Evolutionary conservation across 2,329 filamentous ascomycete genomes (phyloP).

Genomic region (Nemania sp.): DNA sequence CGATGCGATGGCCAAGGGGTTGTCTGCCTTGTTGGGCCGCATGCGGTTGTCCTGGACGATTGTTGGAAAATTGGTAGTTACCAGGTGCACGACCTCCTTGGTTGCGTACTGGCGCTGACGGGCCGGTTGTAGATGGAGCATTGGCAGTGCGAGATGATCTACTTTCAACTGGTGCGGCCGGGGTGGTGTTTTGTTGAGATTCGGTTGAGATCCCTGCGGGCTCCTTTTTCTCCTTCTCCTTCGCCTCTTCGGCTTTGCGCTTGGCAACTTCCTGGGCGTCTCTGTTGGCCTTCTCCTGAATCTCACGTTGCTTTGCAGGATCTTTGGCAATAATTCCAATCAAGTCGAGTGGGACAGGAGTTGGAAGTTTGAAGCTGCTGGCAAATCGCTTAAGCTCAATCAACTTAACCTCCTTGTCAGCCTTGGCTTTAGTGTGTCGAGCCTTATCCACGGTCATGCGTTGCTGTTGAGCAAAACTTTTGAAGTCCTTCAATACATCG

Average conservation of each 20-base stretch:
- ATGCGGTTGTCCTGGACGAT: conserved; percentile 59
- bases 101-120: conserved; percentile 40
- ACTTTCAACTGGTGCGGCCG: conserved; percentile 43
- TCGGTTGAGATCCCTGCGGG: conserved; percentile 58
- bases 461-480: conserved; percentile 70
- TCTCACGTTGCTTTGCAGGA: conserved; percentile 91
- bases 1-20: conserved; percentile 61
- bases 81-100: conserved; percentile 64
- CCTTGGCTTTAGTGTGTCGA: conserved; percentile 69
- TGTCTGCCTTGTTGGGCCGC: conserved; percentile 56
- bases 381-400: conserved; percentile 97
- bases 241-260: conserved; percentile 59
- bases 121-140: conserved; percentile 34
- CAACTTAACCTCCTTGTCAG: conserved; percentile 90
- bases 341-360: conserved; percentile 89
- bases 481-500: conserved; percentile 73
- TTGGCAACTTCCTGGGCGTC: conserved; percentile 74
- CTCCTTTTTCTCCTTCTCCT: conserved; percentile 70
- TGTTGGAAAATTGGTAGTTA: conserved; percentile 62
- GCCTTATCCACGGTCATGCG: conserved; percentile 67
- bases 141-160: conserved; percentile 51
- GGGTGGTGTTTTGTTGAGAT: conserved; percentile 53
- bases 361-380: conserved; percentile 91
- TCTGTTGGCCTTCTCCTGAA: conserved; percentile 86
- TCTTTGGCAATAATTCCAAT: conserved; percentile 97